Base-by-base conservation (phyloP, 352 stramenopile genomes). In the Globisporangium solare region DNA sequence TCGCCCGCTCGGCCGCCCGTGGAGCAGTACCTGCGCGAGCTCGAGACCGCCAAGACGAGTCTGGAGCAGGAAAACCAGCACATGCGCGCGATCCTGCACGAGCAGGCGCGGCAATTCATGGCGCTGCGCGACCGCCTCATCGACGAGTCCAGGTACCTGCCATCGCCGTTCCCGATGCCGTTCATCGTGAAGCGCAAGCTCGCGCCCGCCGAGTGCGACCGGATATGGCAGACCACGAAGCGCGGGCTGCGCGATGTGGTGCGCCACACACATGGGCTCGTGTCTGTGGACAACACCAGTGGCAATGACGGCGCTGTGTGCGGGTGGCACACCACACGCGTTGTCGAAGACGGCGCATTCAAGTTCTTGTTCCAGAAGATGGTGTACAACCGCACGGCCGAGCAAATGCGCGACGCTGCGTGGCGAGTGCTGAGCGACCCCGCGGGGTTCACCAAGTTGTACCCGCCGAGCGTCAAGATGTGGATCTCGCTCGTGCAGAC, bases 301-400 rank as follows among this genome's bases (percentile, higher is more conserved):
- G n/a, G 20, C 2, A 43, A 51, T 17, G 22, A 45, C 45, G 47
- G 51, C 21, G 35, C 20, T 24, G 53, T 64, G 42, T 53, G 51
- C 22, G 58, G 58, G n/a, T 64, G 58, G 58, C 46, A 51, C 21
- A 54, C 45, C 7, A 59, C 52, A 37, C 58, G 58, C 18, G 45
- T 51, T 14, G n/a, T 59, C 3, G 51, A 64, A 37, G 45, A 64
- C 22, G 58, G 58, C 18, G 42, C 52, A 22, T 64, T 64, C 52
- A 58, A 59, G 45, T 64, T 64, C 21, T 32, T 59, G 24, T 58
- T 64, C 37, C 51, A 59, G 37, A 64, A 64, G 40, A 32, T 55
- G 2, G 2, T 64, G n/a, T 40, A 42, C 21, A 43, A 54, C 17
- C 42, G 45, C 20, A 4, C 58, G 15, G 22, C 52, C 5, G 37